Base-by-base conservation (phyloP, 169 alveolate genomes). In the Babesia bovis region DNA sequence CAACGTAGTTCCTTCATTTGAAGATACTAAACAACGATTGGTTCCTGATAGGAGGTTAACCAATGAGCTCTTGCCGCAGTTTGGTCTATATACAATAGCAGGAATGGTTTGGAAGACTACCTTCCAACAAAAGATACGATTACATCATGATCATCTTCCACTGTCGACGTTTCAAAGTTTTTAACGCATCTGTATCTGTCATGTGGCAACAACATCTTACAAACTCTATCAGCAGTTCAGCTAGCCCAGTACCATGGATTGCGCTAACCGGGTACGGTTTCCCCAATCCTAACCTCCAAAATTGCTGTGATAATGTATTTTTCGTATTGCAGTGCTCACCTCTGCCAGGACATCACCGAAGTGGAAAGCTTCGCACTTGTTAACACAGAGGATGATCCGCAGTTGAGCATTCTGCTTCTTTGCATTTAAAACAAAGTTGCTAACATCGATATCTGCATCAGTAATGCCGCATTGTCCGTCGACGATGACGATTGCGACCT, bases 261-360 rank as follows among this genome's bases (percentile, higher is more conserved):
- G 91, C 93, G 66, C 93, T 87, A 45, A 83, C 82, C 19, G 93
- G 90, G 28, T 75, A 84, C 26, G 93, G 93, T n/a, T 58, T 38
- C 1, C 90, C 93, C 38, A 87, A 77, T 41, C 93, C 93, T 28
- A 87, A 56, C 19, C 77, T 58, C 93, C 93, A 87, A 63, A 87
- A 87, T 53, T 84, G 82, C 87, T 79, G 66, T 6, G 70, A 35
- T 12, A 3, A n/a, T 9, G 4, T n/a, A 33, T 19, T 15, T 7
- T 1, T 3, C 4, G 36, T n/a, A 44, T 17, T 9, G 36, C 21
- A 19, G 21, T 3, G 32, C 7, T 15, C 68, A 79, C 85, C 81
- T 87, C 88, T 2, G 93, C 91, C 49, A 82, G 71, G 35, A 78
- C 73, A 30, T 66, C 73, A 28, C 93, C 93, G 25, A 81, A 82